Evolutionary conservation across 2,329 filamentous ascomycete species (phyloP).

Genomic region (Epicoccum nigrum): DNA sequence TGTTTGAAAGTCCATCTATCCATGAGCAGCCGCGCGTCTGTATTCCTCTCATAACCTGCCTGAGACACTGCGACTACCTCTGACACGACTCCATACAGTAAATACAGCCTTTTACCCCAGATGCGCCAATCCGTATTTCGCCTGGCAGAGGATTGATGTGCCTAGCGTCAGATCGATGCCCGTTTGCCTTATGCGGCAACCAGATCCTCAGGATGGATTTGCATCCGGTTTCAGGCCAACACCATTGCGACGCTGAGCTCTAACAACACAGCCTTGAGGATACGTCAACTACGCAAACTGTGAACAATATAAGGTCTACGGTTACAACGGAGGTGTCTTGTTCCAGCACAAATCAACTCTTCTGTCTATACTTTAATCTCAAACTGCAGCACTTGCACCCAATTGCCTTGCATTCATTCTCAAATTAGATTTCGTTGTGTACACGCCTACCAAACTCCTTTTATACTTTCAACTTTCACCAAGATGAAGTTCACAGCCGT

Average conservation of each 20-base stretch:
- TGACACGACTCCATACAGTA: conserved; percentile 33
- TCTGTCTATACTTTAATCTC: conserved; percentile 21
- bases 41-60: conserved; percentile 15
- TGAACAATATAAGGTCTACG: conserved; percentile 30
- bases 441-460: not conserved
- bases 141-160: conserved; percentile 17
- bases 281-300: conserved; percentile 20
- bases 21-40: conserved; percentile 21
- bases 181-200: conserved; percentile 27
- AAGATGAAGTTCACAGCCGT: conserved; percentile 46
- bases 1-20: too few species aligned
- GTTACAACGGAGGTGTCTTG: conserved; percentile 20
- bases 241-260: conserved; percentile 5
- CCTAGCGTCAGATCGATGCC: conserved; percentile 18
- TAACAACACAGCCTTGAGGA: conserved; percentile 7
- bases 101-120: conserved; percentile 16
- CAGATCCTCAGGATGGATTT: conserved; percentile 34
- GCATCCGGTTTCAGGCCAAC: conserved; percentile 44
- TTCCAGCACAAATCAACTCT: conserved; percentile 14
- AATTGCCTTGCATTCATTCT: conserved; percentile 35
- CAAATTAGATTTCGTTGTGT: conserved; percentile 20
- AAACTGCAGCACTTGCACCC: not conserved
- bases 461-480: conserved; percentile 4
- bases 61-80: conserved; percentile 30
- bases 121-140: conserved; percentile 19